Conservation (phyloP, 2,329 filamentous ascomycete species). For the Drechslera avenae region DNA sequence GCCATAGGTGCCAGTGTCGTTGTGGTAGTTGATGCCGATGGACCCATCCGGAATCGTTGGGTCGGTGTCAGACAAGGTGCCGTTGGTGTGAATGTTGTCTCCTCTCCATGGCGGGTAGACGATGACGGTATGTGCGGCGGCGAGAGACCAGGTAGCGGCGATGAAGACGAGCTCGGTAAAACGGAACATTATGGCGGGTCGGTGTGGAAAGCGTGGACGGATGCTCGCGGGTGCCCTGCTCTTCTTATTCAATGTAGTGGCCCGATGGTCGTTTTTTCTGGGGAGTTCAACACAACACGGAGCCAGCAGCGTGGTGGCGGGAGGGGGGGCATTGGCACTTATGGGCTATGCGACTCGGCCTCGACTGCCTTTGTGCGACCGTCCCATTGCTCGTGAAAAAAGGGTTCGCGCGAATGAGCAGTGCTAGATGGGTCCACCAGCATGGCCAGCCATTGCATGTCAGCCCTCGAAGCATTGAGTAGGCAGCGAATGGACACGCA, state of each 20-base stretch:
- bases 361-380: slow-evolving; percentile 27
- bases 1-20: slow-evolving; percentile 54
- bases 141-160: slow-evolving; percentile 50
- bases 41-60: slow-evolving; percentile 45
- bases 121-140: slow-evolving; percentile 77
- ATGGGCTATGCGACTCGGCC: slow-evolving; percentile 24
- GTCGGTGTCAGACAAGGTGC: slow-evolving; percentile 54
- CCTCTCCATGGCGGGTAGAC: slow-evolving; percentile 86
- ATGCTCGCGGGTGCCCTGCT: slow-evolving; percentile 11
- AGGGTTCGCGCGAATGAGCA: slow-evolving; percentile 22
- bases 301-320: slow-evolving; percentile 36
- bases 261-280: slow-evolving; percentile 19
- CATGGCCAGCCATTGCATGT: slow-evolving; percentile 37
- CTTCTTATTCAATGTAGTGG: slow-evolving; percentile 10
- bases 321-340: slow-evolving; percentile 32
- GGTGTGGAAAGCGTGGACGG: not conserved
- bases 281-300: slow-evolving; percentile 10
- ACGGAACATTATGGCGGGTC: slow-evolving; percentile 38
- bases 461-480: slow-evolving; percentile 31
- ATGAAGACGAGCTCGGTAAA: slow-evolving; percentile 41
- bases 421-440: slow-evolving; percentile 23
- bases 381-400: slow-evolving; percentile 21
- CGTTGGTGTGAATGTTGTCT: slow-evolving; percentile 81
- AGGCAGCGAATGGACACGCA: slow-evolving; percentile 34
- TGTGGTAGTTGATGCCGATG: slow-evolving; percentile 54